Evolutionary conservation across 2,329 filamentous ascomycete species (phyloP), one percentile per base, ranked within the genome.

Genomic region (Ophiocordyceps sinensis): DNA sequence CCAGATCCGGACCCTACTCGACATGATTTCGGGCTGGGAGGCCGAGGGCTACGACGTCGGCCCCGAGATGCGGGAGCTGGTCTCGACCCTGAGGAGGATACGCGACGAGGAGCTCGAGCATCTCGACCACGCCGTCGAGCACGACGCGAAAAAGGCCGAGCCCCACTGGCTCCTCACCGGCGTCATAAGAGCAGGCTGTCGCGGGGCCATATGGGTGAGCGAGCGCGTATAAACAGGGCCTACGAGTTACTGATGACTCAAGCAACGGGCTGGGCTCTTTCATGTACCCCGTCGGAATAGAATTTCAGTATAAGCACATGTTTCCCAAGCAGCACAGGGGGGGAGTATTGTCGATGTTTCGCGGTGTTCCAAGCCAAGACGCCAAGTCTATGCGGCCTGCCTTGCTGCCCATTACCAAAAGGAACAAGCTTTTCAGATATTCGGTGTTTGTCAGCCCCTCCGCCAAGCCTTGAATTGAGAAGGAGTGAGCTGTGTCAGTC

Each of bases 31-130:
- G 8, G 73, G 80, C 48, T 85, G 87, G 68, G 76, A 89, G 62
- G 69, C 67, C 9, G 71, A 79, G 38, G 88, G 88, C 1, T 86
- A 93, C 57, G 82, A 84, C 37, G 70, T 91, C 1, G 84, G 88
- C 3, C 74, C 74, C 9, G 89, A 96, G 64, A 62, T 98, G 50
- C 73, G 68, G 40, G 73, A 76, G 15, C 65, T 98, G 53, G 67
- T 94, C 31, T 59, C 64, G 30, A 85, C 84, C 23, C 70, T 96
- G 48, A 74, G 88, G 53, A 70, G 80, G 53, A 95, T 95, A 55
- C 71, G 91, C 21, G 91, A 98, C 57, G 91, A 98, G 64, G 91
- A 98, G 65, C 65, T 98, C 43, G 91, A 98, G 68, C 91, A 98
- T 67, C 65, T 98, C 49, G 91, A 98, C 59, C 84, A 94, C 64